Conservation (phyloP, 768 basidiomycete genomes). For the Tephrocybe sp. region DNA sequence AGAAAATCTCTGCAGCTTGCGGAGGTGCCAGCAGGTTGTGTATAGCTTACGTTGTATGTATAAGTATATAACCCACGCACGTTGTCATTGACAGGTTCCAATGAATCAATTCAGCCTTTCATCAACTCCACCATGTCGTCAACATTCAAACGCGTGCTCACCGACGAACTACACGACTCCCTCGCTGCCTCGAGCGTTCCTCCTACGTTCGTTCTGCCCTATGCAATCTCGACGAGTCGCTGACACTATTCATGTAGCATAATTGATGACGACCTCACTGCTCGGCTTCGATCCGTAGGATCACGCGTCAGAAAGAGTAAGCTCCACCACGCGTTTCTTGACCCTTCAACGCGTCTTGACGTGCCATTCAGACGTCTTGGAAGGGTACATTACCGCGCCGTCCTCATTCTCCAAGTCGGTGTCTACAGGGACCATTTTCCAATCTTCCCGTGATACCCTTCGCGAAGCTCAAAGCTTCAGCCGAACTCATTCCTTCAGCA, state of each 20-base stretch:
- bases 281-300: constrained; percentile 54
- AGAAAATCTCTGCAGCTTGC: too few species aligned
- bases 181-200: constrained; percentile 14
- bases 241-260: constrained; percentile 27
- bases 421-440: constrained; percentile 44
- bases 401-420: constrained; percentile 40
- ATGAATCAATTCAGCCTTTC: constrained; percentile 2
- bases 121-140: constrained; percentile 9
- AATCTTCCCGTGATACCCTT: constrained; percentile 54
- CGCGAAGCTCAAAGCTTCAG: constrained; percentile 37
- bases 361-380: constrained; percentile 48
- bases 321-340: constrained; percentile 15
- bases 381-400: constrained; percentile 50
- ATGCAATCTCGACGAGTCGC: background rate
- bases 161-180: constrained; percentile 21
- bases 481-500: constrained; percentile 13
- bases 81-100: background rate
- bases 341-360: constrained; percentile 23
- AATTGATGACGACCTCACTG: constrained; percentile 45
- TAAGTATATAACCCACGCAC: background rate
- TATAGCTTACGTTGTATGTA: too few species aligned
- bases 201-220: constrained; percentile 3
- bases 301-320: constrained; percentile 62
- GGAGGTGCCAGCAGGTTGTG: too few species aligned
- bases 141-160: constrained; percentile 27